A percentile compares a stretch with the other conserved stretches of the same genome.
Conservation (phyloP, 2,329 filamentous ascomycete species). For the Byssoonygena ceratinophila region DNA sequence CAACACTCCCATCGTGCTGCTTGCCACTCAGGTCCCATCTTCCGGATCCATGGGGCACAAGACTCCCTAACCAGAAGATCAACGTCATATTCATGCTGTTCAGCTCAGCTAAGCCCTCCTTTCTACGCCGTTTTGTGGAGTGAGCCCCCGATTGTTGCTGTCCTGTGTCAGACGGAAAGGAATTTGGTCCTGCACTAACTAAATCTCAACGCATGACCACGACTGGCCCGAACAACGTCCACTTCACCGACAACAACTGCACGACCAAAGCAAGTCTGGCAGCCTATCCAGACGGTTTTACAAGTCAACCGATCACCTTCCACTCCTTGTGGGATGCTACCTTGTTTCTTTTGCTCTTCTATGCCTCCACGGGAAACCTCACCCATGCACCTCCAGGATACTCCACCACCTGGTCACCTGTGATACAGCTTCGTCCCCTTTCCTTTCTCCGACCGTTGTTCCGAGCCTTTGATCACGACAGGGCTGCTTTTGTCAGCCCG, state of each 20-base stretch:
- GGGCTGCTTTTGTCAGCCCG: conserved; percentile 71
- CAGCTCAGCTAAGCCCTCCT: conserved; percentile 1
- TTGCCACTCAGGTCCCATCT: conserved; percentile 2
- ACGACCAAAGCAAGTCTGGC: not conserved
- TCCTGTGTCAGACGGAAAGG: not conserved
- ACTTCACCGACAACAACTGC: not conserved
- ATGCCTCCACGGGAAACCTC: conserved; percentile 4
- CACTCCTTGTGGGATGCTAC: conserved; percentile 4
- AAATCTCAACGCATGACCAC: conserved; percentile 8
- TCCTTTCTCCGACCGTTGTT: not conserved
- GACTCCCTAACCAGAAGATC: conserved; percentile 7
- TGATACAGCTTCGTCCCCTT: conserved; percentile 7
- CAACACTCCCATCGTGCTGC: not conserved
- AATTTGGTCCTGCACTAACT: not conserved
- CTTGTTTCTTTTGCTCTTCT: conserved; percentile 4
- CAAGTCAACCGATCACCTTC: conserved; percentile 5
- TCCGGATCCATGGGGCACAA: conserved; percentile 5
- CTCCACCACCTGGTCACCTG: conserved; percentile 11
- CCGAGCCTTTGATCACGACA: conserved; percentile 14
- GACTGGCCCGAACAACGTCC: not conserved
- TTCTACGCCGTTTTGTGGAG: not conserved
- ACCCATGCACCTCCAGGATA: conserved; percentile 7
- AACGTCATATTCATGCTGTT: conserved; percentile 4
- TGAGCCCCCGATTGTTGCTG: not conserved
- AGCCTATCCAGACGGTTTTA: conserved; percentile 2